Conservation (phyloP, 164 flowering plant genomes). For the Piper longum region DNA sequence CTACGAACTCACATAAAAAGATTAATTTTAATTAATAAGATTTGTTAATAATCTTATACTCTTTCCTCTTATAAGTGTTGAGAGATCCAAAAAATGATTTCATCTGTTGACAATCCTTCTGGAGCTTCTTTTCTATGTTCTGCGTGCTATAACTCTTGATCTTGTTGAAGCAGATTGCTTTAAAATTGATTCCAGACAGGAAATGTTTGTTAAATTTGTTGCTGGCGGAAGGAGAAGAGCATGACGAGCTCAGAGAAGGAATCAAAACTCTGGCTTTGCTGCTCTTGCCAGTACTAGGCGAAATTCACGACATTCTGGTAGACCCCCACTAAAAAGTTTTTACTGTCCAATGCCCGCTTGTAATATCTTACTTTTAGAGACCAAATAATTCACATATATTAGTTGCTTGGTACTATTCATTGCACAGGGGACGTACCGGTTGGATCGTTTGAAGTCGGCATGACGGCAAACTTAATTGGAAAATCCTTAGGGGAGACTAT, state of each 20-base stretch:
- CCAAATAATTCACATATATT: background rate
- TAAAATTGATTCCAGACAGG: constrained; percentile 57
- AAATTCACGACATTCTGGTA: constrained; percentile 42
- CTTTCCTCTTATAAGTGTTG: too few species aligned
- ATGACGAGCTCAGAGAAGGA: constrained; percentile 36
- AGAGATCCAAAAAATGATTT: too few species aligned
- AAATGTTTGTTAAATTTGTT: constrained; percentile 35
- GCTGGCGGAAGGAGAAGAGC: constrained; percentile 28
- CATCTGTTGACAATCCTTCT: too few species aligned
- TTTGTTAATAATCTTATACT: too few species aligned
- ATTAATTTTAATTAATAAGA: too few species aligned
- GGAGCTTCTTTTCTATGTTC: too few species aligned
- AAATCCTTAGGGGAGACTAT: background rate
- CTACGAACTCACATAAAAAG: too few species aligned
- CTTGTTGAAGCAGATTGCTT: constrained; percentile 39
- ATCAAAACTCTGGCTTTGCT: constrained; percentile 31
- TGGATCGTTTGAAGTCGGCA: background rate
- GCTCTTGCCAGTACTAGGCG: constrained; percentile 39
- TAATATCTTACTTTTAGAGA: too few species aligned
- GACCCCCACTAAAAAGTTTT: constrained; percentile 3
- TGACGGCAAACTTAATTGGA: background rate
- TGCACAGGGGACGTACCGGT: background rate
- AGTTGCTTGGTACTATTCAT: background rate
- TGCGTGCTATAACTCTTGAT: background rate
- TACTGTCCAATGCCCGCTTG: too few species aligned